Evolutionary conservation across 2,329 filamentous ascomycete species (phyloP).

Genomic region (Emericellopsis atlantica): DNA sequence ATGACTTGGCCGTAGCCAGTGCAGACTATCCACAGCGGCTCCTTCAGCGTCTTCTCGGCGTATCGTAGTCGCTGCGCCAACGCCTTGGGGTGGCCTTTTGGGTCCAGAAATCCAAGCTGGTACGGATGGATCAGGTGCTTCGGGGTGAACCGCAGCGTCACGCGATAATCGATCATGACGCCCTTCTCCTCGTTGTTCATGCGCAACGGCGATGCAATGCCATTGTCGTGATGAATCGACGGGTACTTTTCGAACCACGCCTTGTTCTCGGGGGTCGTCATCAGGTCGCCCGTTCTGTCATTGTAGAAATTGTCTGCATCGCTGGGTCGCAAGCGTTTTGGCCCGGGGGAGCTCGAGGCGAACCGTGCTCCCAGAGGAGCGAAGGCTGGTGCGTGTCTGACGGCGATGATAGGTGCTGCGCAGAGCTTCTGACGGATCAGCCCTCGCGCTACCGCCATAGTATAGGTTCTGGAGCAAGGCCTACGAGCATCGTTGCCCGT

Average conservation of each 20-base stretch:
- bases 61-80: conserved; percentile 12
- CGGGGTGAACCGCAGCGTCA: conserved; percentile 12
- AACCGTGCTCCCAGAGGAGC: not conserved
- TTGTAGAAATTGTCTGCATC: conserved; percentile 7
- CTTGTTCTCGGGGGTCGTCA: conserved; percentile 13
- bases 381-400: no score
- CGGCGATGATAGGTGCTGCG: no score
- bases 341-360: no score
- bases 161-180: conserved; percentile 6
- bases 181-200: conserved; percentile 3
- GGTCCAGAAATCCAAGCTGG: conserved; percentile 18
- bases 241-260: conserved; percentile 12
- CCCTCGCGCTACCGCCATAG: no score
- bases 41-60: conserved; percentile 10
- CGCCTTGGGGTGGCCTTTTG: conserved; percentile 17
- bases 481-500: no score
- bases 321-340: not conserved
- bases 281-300: conserved; percentile 9
- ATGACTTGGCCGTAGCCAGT: conserved; percentile 6
- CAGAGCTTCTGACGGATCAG: no score
- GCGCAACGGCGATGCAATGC: conserved; percentile 5
- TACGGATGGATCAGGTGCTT: conserved; percentile 18
- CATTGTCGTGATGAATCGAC: conserved; percentile 12
- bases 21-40: conserved; percentile 19
- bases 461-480: no score